A percentile compares a stretch with the other conserved stretches of the same genome.
Evolutionary conservation across 495 filamentous ascomycete genomes (phyloP).

Genomic region (Hypoxylon perforatum): DNA sequence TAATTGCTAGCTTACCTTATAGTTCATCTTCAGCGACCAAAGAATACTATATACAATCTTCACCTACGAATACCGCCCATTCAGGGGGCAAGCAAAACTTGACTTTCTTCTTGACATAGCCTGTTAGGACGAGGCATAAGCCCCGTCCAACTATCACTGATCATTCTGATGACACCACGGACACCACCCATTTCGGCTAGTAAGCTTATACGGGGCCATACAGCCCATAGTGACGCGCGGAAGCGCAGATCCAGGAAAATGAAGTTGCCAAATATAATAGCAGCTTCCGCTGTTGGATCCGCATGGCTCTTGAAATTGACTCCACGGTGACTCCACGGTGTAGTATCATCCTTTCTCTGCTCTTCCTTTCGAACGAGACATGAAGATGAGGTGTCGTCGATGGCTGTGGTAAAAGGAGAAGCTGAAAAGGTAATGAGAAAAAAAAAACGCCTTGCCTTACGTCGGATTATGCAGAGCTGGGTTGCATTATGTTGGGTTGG

Average conservation of each 20-base stretch:
- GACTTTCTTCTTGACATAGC: no score
- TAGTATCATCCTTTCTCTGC: background rate
- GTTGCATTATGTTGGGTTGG: background rate
- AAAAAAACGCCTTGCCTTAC: no score
- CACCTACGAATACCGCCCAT: background rate
- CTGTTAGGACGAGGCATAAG: background rate
- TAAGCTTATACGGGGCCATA: background rate
- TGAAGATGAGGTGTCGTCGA: background rate
- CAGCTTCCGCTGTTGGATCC: background rate
- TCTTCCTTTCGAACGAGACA: background rate
- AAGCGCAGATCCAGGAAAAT: background rate
- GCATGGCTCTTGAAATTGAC: background rate
- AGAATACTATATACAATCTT: no score
- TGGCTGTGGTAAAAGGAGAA: no score
- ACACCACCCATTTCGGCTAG: background rate
- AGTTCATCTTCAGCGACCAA: no score
- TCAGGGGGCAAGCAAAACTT: background rate
- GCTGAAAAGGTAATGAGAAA: no score
- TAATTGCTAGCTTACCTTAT: no score
- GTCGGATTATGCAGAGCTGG: background rate
- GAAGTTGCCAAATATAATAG: background rate
- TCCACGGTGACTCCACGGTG: background rate
- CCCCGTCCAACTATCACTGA: background rate
- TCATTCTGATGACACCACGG: background rate
- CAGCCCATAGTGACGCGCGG: background rate